These are phyloP conservation scores for Crataegus laevigata DNA, from an alignment of 306 rosid genomes.

Conservation along the genomic window DNA sequence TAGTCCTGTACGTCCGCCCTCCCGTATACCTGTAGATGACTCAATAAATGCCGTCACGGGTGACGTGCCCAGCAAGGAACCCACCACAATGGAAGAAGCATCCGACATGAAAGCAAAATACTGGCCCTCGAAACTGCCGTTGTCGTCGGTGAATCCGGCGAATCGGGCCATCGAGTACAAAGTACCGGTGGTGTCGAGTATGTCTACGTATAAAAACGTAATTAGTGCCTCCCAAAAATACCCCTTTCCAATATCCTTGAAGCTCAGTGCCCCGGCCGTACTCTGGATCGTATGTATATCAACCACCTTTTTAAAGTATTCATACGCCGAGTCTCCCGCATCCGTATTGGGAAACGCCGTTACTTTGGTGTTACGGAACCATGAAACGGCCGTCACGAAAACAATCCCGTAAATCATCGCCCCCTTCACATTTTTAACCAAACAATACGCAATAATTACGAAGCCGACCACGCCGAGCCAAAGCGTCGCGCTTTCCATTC, in stretches of 20 bases:
- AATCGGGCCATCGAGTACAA: slow-evolving; percentile 86
- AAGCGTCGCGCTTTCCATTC: slow-evolving; percentile 92
- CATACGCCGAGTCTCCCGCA: slow-evolving; percentile 44
- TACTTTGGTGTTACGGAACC: slow-evolving; percentile 74
- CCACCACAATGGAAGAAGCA: slow-evolving; percentile 86
- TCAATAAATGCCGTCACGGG: slow-evolving; percentile 86
- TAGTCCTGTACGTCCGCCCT: slow-evolving; percentile 89
- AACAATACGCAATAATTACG: slow-evolving; percentile 64
- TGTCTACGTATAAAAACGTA: slow-evolving; percentile 81
- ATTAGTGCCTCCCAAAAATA: slow-evolving; percentile 82
- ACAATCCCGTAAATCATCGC: slow-evolving; percentile 93
- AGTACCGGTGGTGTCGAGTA: slow-evolving; percentile 84
- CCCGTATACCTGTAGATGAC: slow-evolving; percentile 88
- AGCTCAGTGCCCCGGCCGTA: slow-evolving; percentile 85
- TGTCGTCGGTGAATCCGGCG: slow-evolving; percentile 68
- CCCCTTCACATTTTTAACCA: slow-evolving; percentile 70
- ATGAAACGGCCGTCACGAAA: slow-evolving; percentile 75
- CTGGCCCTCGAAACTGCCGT: slow-evolving; percentile 82
- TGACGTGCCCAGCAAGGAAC: slow-evolving; percentile 75
- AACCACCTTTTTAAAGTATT: slow-evolving; percentile 76
- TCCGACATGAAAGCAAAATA: slow-evolving; percentile 96
- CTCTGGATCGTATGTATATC: slow-evolving; percentile 62
- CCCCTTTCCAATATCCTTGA: slow-evolving; percentile 46
- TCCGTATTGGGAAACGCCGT: slow-evolving; percentile 65
- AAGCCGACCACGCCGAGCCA: slow-evolving; percentile 91